phyloP scores from a whole-genome alignment of 78 protist genomes.

The Dictyostelium capitatum region DNA sequence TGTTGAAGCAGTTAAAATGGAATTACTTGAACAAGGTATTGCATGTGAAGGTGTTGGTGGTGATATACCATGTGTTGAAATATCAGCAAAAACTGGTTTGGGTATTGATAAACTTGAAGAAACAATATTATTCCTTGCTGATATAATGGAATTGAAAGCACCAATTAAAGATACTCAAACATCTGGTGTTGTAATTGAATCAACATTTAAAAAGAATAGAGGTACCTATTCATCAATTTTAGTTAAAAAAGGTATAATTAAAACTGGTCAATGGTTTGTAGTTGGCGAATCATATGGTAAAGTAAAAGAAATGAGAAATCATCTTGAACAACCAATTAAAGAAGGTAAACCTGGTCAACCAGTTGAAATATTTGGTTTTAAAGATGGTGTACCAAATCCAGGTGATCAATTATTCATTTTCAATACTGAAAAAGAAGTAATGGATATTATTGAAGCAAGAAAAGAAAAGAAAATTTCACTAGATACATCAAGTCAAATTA shows the following conservation, averaged over 20 bases:
- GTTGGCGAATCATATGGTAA: conserved; percentile 71
- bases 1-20: neutral
- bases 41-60: conserved; percentile 92
- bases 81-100: conserved; percentile 86
- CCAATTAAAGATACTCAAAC: neutral
- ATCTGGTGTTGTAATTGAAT: conserved; percentile 62
- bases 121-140: conserved; percentile 74
- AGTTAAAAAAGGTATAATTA: conserved; percentile 52
- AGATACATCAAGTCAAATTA: neutral
- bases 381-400: conserved; percentile 6
- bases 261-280: conserved; percentile 57
- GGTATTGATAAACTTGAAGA: conserved; percentile 80
- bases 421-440: conserved; percentile 18
- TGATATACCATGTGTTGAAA: conserved; percentile 75
- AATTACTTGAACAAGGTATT: conserved; percentile 85
- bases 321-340: neutral
- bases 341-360: conserved; percentile 64
- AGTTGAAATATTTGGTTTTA: conserved; percentile 71
- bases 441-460: neutral
- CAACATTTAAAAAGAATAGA: conserved; percentile 37
- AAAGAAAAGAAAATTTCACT: conserved; percentile 10
- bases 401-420: conserved; percentile 51
- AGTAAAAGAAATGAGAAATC: conserved; percentile 57
- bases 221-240: conserved; percentile 59
- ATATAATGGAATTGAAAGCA: conserved; percentile 75